Conservation (phyloP, 1,284 basidiomycete species). For the Sutorius eximius region DNA sequence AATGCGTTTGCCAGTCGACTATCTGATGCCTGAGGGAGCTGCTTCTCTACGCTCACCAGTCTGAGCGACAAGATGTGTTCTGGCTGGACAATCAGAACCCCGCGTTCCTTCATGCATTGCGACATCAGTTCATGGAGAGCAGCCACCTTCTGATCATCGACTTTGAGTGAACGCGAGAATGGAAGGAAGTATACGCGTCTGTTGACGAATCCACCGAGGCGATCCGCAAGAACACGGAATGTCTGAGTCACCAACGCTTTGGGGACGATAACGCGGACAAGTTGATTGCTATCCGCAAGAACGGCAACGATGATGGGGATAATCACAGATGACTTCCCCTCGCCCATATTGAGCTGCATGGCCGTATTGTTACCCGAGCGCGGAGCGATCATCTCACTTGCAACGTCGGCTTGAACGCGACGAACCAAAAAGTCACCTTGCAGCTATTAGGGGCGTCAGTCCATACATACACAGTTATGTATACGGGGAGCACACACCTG, state of each 20-base stretch:
- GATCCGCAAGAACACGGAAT: slow-evolving; percentile 48
- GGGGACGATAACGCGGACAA: slow-evolving; percentile 30
- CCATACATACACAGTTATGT: background rate
- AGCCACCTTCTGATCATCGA: slow-evolving; percentile 8
- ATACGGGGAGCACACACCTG: slow-evolving; percentile 34
- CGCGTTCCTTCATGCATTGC: slow-evolving; percentile 40
- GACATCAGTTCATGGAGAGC: slow-evolving; percentile 30
- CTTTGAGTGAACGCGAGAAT: slow-evolving; percentile 43
- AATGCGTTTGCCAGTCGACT: background rate
- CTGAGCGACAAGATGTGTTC: slow-evolving; percentile 55
- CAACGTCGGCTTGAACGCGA: slow-evolving; percentile 41
- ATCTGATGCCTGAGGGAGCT: background rate
- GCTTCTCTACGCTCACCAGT: slow-evolving; percentile 43
- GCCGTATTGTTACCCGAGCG: slow-evolving; percentile 36
- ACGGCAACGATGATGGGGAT: slow-evolving; percentile 43
- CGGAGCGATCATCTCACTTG: slow-evolving; percentile 51
- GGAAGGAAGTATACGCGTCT: slow-evolving; percentile 51
- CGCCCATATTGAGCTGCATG: slow-evolving; percentile 15
- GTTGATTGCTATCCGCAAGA: slow-evolving; percentile 41
- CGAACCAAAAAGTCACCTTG: slow-evolving; percentile 45
- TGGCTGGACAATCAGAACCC: slow-evolving; percentile 49
- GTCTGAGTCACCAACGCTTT: slow-evolving; percentile 42
- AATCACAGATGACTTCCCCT: slow-evolving; percentile 45
- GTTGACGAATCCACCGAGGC: slow-evolving; percentile 44
- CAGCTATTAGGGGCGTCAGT: slow-evolving; percentile 33